These are phyloP conservation scores for Fusarium euwallaceae DNA, from an alignment of 2,329 filamentous ascomycete genomes.

Conservation along the genomic window DNA sequence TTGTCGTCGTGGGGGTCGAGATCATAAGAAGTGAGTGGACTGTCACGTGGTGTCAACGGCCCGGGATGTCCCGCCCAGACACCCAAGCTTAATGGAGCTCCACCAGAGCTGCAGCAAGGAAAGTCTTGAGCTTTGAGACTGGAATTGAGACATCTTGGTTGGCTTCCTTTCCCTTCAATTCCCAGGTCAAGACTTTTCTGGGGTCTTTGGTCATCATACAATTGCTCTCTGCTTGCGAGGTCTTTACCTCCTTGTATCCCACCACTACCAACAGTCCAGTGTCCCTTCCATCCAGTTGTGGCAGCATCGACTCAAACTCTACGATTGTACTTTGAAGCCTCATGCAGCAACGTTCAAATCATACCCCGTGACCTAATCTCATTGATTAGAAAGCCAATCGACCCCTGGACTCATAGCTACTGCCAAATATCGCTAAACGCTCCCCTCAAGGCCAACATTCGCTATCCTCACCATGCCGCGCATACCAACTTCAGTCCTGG, in stretches of 20 bases:
- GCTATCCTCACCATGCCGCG: constrained; percentile 56
- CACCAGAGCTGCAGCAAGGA: constrained; percentile 29
- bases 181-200: neutral
- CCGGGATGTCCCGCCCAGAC: neutral
- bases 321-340: neutral
- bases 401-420: neutral
- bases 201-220: neutral
- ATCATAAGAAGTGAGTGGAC: neutral
- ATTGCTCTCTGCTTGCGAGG: neutral
- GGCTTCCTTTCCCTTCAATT: neutral
- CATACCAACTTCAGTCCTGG: constrained; percentile 58
- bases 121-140: neutral
- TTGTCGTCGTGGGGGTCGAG: neutral
- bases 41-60: neutral
- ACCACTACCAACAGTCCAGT: neutral
- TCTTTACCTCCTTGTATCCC: constrained; percentile 16
- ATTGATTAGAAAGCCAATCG: neutral
- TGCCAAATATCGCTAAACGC: neutral
- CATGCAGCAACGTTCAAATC: neutral
- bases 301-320: constrained; percentile 8
- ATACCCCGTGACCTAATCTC: neutral
- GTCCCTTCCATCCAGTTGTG: constrained; percentile 7
- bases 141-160: neutral
- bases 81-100: constrained; percentile 2
- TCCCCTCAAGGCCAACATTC: neutral